Evolutionary conservation across 208 protist genomes (phyloP), one percentile per base, ranked within the genome.

Genomic region (Paratrypanosoma confusum): DNA sequence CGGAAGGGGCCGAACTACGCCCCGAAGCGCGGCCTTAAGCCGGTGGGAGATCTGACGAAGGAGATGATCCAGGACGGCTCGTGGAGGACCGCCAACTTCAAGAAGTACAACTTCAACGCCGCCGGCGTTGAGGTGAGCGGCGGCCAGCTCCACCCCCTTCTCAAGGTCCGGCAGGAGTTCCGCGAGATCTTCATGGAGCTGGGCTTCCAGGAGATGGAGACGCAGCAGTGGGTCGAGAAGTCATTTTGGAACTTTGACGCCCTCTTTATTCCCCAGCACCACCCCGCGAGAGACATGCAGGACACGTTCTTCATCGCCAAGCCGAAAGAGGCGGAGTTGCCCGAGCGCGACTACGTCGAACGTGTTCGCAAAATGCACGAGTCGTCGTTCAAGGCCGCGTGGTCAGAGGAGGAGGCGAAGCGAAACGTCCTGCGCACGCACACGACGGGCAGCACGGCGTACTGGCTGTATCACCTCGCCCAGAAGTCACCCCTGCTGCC

Each of bases 241-340:
- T 98, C 94, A 17, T 99, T 99, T 80, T 99, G 98, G 98, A 99
- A 99, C 86, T 99, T 99, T 65, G 98, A 99, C 73, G 73, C 98
- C 5, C 90, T 99, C 33, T 99, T 99, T 65, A 97, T 99, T 72
- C 96, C 98, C 22, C 98, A 99, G 81, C 88, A 99, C 65, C 99
- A 99, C 76, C 98, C 99, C 8, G 97, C 97, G 5, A 81, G 99
- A 39, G 99, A 99, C 57, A 60, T 85, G 27, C 99, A 99, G 45
- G 99, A 99, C 71, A 99, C 99, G 4, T 99, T 99, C 81, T 99
- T 99, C 72, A 57, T 99, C 2, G 81, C 81, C 8, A 85, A 96
- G 68, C 90, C 90, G 16, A 71, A 52, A 28, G 54, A 43, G 11
- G 55, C 57, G 21, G 20, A 54, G 17, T 22, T 83, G 17, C 41